Evolutionary conservation across 495 filamentous ascomycete species (phyloP).

Genomic region (Tricharina praecox): DNA sequence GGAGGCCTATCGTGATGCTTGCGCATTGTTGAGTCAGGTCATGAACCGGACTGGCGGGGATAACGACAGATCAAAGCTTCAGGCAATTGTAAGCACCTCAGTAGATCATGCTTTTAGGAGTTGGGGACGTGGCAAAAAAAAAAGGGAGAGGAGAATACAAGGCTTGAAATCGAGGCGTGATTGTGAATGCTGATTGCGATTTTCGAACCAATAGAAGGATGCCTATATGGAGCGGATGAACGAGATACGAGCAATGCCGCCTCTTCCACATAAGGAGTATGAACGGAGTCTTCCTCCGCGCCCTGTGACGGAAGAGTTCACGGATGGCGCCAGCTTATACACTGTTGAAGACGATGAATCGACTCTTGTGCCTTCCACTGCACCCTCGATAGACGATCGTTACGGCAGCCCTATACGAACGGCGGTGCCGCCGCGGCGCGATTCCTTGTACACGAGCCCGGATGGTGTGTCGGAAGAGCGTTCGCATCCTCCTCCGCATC

Average conservation of each 20-base stretch:
- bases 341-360: conserved; percentile 35
- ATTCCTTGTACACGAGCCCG: conserved; percentile 26
- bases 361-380: conserved; percentile 30
- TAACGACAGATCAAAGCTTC: conserved; percentile 72
- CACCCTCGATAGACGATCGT: conserved; percentile 28
- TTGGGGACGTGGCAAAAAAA: too few relatives aligned
- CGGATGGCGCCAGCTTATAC: conserved; percentile 32
- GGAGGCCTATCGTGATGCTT: conserved; percentile 80
- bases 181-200: conserved; percentile 3
- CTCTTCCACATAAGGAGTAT: conserved; percentile 37
- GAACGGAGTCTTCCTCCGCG: neutral
- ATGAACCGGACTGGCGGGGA: conserved; percentile 63
- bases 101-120: neutral
- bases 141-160: too few relatives aligned
- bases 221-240: conserved; percentile 79
- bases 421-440: conserved; percentile 27
- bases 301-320: conserved; percentile 3
- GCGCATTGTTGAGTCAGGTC: conserved; percentile 67
- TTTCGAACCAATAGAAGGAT: conserved; percentile 41
- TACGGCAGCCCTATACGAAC: conserved; percentile 16
- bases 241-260: conserved; percentile 57
- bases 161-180: too few relatives aligned
- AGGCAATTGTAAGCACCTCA: conserved; percentile 56
- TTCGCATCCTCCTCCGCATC: conserved; percentile 9
- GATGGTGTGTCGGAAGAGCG: neutral